Evolutionary conservation across 2,329 filamentous ascomycete species (phyloP).

Genomic region (Phaeophleospora eucalypticola): DNA sequence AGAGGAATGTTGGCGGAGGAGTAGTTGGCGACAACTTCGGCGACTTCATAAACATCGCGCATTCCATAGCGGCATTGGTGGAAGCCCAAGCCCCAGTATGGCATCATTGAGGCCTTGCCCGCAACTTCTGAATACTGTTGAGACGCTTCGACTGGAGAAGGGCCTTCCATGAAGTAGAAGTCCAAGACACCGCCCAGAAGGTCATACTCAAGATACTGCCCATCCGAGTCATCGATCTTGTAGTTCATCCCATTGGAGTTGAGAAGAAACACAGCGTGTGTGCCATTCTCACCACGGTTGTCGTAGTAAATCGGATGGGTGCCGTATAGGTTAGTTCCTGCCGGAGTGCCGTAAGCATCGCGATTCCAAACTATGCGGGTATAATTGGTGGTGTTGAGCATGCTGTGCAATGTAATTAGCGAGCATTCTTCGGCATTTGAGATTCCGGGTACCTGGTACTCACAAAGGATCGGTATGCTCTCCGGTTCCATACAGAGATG

Average conservation of each 20-base stretch:
- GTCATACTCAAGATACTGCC: slow-evolving; percentile 76
- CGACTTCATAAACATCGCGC: slow-evolving; percentile 59
- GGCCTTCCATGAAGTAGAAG: slow-evolving; percentile 51
- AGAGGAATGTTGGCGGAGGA: slow-evolving; percentile 61
- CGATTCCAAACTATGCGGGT: slow-evolving; percentile 66
- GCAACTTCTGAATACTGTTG: slow-evolving; percentile 50
- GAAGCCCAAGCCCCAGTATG: slow-evolving; percentile 52
- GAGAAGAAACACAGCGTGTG: slow-evolving; percentile 63
- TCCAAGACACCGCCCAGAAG: slow-evolving; percentile 72
- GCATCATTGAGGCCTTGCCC: slow-evolving; percentile 47
- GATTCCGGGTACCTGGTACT: slow-evolving; percentile 6
- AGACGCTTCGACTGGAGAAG: slow-evolving; percentile 44
- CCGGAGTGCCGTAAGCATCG: slow-evolving; percentile 60
- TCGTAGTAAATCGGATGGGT: slow-evolving; percentile 74
- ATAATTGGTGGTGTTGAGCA: slow-evolving; percentile 63
- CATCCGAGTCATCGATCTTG: slow-evolving; percentile 61
- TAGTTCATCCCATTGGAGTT: slow-evolving; percentile 75
- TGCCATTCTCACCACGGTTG: slow-evolving; percentile 55
- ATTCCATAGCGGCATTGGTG: slow-evolving; percentile 50
- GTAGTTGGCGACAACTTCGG: slow-evolving; percentile 64
- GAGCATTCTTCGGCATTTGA: background rate
- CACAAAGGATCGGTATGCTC: slow-evolving; percentile 64
- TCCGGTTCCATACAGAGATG: slow-evolving; percentile 73
- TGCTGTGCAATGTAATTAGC: slow-evolving; percentile 10
- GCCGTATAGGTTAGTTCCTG: slow-evolving; percentile 65